Base-by-base conservation (phyloP, 148 eudicot genomes). In the Diospyros kaki region DNA sequence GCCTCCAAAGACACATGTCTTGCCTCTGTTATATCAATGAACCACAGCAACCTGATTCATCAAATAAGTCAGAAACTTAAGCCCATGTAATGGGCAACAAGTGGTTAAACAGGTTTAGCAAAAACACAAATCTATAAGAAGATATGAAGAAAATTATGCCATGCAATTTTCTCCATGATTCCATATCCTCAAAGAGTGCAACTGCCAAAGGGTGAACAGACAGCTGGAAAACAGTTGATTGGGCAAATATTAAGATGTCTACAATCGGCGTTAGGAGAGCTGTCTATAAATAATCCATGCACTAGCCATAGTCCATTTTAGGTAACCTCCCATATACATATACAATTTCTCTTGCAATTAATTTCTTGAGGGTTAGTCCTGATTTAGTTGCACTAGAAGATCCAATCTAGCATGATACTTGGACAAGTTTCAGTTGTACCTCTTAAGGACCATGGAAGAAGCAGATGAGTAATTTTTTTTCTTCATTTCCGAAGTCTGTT, bases 1-100 rank as follows among this genome's bases (percentile, higher is more conserved):
- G 64, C 17, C 15, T 44, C 53, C 3, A 65, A 77, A 64, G 64
- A 56, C 48, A 64, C 11, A 15, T 13, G 12, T 48, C 52, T 48
- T 48, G 8, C 52, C 52, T 48, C 8, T 18, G n/a, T 40, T 53
- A 58, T 51, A 76, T 51, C 52, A 41, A 7, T 11, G 17, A 40
- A 40, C 77, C 12, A 54, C 38, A 41, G 53, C 55, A 60, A 48
- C 52, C 58, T 13, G 42, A 40, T 52, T 10, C 43, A 60, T 66
- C 60, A 59, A 8, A 73, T 28, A 74, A 74, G 53, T 9, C 60
- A n/a, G 43, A 58, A 73, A 61, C 17, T 14, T 13, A 48, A 73
- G 58, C 14, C 45, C 9, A 38, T 48, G 11, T n/a, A 39, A 50
- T 52, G 43, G 42, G 59, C 44, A 69, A 54, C 4, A 14, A 28